Evolutionary conservation across 140 eudicot species (phyloP).

Genomic region (Anethum foeniculum): DNA sequence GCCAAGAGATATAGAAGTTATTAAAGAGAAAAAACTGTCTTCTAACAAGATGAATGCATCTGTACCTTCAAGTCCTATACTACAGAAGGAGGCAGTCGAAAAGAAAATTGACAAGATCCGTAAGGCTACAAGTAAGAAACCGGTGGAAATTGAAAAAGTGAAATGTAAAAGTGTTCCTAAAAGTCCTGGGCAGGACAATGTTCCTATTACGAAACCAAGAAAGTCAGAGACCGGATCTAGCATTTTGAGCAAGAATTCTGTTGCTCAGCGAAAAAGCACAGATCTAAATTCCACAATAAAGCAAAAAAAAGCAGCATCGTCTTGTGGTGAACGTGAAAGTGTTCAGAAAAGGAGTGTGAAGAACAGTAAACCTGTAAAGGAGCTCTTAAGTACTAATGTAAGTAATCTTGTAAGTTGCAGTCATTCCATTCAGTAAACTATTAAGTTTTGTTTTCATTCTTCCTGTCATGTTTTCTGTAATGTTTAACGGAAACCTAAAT

Average conservation of each 20-base stretch:
- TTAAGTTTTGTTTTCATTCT: neutral
- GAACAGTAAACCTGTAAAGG: constrained; percentile 27
- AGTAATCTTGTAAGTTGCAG: constrained; percentile 11
- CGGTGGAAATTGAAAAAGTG: constrained; percentile 26
- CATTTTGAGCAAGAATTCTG: constrained; percentile 11
- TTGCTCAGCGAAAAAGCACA: constrained; percentile 18
- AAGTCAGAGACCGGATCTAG: constrained; percentile 22
- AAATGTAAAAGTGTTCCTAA: constrained; percentile 29
- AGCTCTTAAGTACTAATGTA: constrained; percentile 18
- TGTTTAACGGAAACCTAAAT: neutral
- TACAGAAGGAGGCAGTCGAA: constrained; percentile 33
- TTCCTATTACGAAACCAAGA: constrained; percentile 15
- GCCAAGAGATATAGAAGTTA: constrained; percentile 19
- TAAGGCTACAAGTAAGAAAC: constrained; percentile 29
- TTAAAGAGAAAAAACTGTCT: constrained; percentile 20
- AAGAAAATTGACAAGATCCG: constrained; percentile 42
- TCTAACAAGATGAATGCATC: constrained; percentile 35
- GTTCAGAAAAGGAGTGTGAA: constrained; percentile 31
- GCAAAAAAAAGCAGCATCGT: constrained; percentile 12
- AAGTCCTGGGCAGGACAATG: constrained; percentile 13
- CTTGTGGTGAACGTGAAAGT: constrained; percentile 29
- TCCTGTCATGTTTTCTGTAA: neutral
- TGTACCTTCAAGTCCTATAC: constrained; percentile 24
- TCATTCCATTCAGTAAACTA: neutral
- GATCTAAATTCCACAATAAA: constrained; percentile 19